A percentile compares a stretch with the other conserved stretches of the same genome.
Evolutionary conservation across 1,284 basidiomycete genomes (phyloP).

Genomic region (Tylopilus sp.): DNA sequence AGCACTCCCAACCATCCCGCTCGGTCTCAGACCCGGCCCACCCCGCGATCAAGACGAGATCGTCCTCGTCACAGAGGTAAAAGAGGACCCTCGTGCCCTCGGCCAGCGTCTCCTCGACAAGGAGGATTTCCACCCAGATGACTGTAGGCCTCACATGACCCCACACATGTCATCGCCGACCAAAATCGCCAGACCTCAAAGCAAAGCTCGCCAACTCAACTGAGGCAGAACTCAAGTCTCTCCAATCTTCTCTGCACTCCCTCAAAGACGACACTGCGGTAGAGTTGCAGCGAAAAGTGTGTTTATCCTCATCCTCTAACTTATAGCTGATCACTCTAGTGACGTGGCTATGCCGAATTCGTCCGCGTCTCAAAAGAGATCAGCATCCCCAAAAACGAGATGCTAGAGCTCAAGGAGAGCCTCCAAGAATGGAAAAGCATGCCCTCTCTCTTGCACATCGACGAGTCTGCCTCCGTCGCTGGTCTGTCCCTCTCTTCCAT

Average conservation of each 20-base stretch:
- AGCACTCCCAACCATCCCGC: constrained; percentile 69
- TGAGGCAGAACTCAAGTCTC: constrained; percentile 77
- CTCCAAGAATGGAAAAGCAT: constrained; percentile 96
- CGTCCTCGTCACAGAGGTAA: constrained; percentile 50
- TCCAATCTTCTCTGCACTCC: constrained; percentile 76
- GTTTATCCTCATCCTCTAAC: constrained; percentile 8
- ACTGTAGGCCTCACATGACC: constrained; percentile 63
- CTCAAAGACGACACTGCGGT: constrained; percentile 74
- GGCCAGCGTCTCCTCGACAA: constrained; percentile 75
- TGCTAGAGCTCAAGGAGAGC: constrained; percentile 96
- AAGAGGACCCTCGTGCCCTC: constrained; percentile 56
- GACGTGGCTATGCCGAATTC: constrained; percentile 91
- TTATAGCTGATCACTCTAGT: constrained; percentile 9
- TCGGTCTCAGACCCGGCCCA: constrained; percentile 47
- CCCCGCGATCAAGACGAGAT: constrained; percentile 55
- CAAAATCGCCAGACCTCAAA: constrained; percentile 67
- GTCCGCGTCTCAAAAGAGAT: constrained; percentile 98
- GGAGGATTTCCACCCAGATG: constrained; percentile 85
- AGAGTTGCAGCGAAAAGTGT: constrained; percentile 89
- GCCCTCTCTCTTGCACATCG: constrained; percentile 92
- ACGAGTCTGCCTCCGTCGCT: constrained; percentile 77
- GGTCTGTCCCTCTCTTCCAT: constrained; percentile 47
- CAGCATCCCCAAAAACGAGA: constrained; percentile 95
- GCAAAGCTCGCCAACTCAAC: constrained; percentile 84
- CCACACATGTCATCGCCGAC: neutral